Percentiles rank a stretch among this genome's conserved stretches.
Evolutionary conservation across 352 stramenopile species (phyloP).

Genomic region (Phytophthora aleatoria): DNA sequence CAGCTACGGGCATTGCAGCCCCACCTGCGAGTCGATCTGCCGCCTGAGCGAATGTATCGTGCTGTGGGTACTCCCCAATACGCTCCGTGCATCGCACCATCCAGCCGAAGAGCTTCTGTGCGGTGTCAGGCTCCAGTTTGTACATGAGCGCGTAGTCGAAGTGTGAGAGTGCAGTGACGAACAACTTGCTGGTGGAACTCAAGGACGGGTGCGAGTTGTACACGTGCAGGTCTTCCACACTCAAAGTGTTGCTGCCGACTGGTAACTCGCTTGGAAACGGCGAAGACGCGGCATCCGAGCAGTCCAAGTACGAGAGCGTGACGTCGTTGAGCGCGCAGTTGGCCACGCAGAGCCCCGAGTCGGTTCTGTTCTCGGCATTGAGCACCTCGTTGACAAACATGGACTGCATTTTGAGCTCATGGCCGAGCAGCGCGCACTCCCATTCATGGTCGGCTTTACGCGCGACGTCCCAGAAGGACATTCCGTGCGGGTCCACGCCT

Average conservation of each 20-base stretch:
- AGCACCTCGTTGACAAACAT: slow-evolving; percentile 67
- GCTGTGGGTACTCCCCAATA: slow-evolving; percentile 39
- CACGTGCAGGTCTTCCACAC: slow-evolving; percentile 52
- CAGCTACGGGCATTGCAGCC: not conserved
- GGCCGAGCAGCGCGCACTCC: slow-evolving; percentile 42
- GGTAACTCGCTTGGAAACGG: slow-evolving; percentile 32
- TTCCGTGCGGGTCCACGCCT: slow-evolving; percentile 36
- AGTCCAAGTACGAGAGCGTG: slow-evolving; percentile 40
- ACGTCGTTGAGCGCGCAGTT: slow-evolving; percentile 57
- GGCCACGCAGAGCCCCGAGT: slow-evolving; percentile 39
- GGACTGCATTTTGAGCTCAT: slow-evolving; percentile 67
- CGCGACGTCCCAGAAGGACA: slow-evolving; percentile 59
- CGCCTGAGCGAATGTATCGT: slow-evolving; percentile 51
- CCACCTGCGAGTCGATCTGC: slow-evolving; percentile 39
- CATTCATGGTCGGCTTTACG: slow-evolving; percentile 58
- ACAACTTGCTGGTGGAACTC: slow-evolving; percentile 54
- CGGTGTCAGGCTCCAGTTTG: slow-evolving; percentile 47
- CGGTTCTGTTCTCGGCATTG: slow-evolving; percentile 36
- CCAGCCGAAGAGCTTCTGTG: slow-evolving; percentile 53
- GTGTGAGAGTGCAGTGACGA: slow-evolving; percentile 47
- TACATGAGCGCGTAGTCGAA: slow-evolving; percentile 75
- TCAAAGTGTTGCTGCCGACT: slow-evolving; percentile 28
- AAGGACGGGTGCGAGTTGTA: slow-evolving; percentile 66
- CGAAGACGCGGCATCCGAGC: slow-evolving; percentile 13
- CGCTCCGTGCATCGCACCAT: slow-evolving; percentile 56